Base-by-base conservation (phyloP, 345 rosid genomes). In the Lepidium africanum region DNA sequence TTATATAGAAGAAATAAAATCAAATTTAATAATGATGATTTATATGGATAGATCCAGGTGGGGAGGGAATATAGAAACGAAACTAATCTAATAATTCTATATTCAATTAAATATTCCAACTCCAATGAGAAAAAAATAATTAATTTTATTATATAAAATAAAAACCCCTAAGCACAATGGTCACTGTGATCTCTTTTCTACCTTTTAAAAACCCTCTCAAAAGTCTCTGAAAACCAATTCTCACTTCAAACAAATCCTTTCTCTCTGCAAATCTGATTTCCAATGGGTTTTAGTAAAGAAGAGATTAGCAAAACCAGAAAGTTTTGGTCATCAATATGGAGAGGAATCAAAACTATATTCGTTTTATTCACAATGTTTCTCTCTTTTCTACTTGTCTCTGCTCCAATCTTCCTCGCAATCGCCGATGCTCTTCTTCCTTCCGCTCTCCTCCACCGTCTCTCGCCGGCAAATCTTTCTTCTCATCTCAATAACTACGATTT, bases 401-500 rank as follows among this genome's bases (percentile, higher is more conserved):
- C 95, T 14, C 99, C 99, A 0, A 72, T 91, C 75, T 79, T 93
- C 57, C 81, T 94, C 61, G 92, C 67, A 14, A 58, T 91, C 57
- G 90, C 95, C 5, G 99, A 88, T 53, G 71, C 99, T 5, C 82
- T 91, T 14, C 79, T 91, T 17, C 99, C 99, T 12, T 81, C 92
- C 0, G 92, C 96, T 32, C 77, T 93, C 19, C 86, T 93, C 90
- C 19, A 87, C 95, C 54, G 90, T 77, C 37, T 86, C 88, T 52
- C 74, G 65, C 9, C 82, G 76, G 16, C 80, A 2, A 75, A 76
- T 17, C 69, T 86, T 11, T 62, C 59, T 23, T 65, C 72, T 35
- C 61, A 69, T 61, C 67, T 81, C 50, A 52, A 41, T n/a, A 68
- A 87, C 75, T 87, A 81, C 59, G 89, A 89, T 71, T 92, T 92